These are phyloP conservation scores for Croton setiger DNA, from an alignment of 441 rosid species.

Conservation along the genomic window DNA sequence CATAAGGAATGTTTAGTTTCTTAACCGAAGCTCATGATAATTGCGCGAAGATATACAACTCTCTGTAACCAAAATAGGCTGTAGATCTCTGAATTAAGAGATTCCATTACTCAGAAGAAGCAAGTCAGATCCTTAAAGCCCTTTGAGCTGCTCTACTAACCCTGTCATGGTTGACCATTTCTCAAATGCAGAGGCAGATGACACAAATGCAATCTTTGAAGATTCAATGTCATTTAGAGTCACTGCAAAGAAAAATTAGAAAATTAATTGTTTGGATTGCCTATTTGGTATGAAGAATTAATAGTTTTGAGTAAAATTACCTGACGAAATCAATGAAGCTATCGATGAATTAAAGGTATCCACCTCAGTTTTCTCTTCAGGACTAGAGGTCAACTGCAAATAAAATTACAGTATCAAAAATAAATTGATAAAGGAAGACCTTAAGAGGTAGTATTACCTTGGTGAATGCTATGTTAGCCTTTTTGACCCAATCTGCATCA, in stretches of 20 bases:
- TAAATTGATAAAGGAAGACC: not conserved
- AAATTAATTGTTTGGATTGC: too few species aligned
- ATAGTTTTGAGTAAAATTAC: slow-evolving; percentile 21
- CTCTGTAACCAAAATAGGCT: slow-evolving; percentile 8
- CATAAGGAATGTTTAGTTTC: not conserved
- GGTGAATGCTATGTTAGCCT: slow-evolving; percentile 61
- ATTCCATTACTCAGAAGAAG: not conserved
- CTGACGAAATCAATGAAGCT: slow-evolving; percentile 79
- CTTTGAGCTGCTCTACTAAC: slow-evolving; percentile 60
- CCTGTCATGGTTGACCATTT: slow-evolving; percentile 80
- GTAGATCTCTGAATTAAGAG: slow-evolving; percentile 9
- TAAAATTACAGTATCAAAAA: not conserved
- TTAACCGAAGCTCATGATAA: slow-evolving; percentile 22
- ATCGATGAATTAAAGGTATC: slow-evolving; percentile 70
- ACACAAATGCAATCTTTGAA: slow-evolving; percentile 69
- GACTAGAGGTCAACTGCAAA: slow-evolving; percentile 62
- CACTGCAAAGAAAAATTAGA: slow-evolving; percentile 41
- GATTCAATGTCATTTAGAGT: slow-evolving; percentile 64
- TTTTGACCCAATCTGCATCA: slow-evolving; percentile 71
- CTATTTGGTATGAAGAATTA: not conserved
- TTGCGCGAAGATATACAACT: slow-evolving; percentile 25
- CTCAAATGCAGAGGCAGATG: slow-evolving; percentile 79
- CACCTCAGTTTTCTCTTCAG: slow-evolving; percentile 70
- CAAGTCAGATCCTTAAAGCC: slow-evolving; percentile 39
- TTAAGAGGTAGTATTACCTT: slow-evolving; percentile 38